A percentile compares a stretch with the other conserved stretches of the same genome.
These are phyloP conservation scores for Annona cherimola DNA, from an alignment of 164 flowering plant species.

Conservation along the genomic window DNA sequence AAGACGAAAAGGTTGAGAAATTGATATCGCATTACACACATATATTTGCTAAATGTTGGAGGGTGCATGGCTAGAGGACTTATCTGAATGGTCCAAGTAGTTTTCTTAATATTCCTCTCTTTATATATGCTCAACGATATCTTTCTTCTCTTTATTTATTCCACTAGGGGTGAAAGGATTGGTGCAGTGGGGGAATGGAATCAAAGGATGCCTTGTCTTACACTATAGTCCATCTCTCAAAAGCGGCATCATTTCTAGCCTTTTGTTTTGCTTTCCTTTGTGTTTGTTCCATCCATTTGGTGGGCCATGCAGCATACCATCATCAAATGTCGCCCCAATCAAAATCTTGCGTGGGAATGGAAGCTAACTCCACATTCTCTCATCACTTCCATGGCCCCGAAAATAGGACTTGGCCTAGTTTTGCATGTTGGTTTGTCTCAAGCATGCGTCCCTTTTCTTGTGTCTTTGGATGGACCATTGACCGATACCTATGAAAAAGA, in stretches of 20 bases:
- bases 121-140: background rate
- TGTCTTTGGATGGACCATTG: background rate
- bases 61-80: background rate
- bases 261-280: background rate
- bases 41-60: too few species aligned
- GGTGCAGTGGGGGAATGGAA: background rate
- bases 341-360: background rate
- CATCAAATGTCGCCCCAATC: background rate
- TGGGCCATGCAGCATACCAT: background rate
- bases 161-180: background rate
- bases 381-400: background rate
- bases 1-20: too few species aligned
- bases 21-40: too few species aligned
- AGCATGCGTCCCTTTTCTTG: background rate
- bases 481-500: background rate
- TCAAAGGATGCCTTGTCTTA: conserved; percentile 10
- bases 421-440: conserved; percentile 2
- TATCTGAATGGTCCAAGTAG: background rate
- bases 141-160: conserved; percentile 5
- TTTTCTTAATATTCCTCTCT: background rate
- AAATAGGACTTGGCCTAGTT: background rate
- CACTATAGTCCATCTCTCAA: background rate
- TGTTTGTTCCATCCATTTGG: conserved; percentile 1
- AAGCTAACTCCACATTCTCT: background rate
- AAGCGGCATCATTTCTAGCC: conserved; percentile 10